A percentile compares a stretch with the other conserved stretches of the same genome.
Evolutionary conservation across 2,329 filamentous ascomycete species (phyloP).

Genomic region (Xylariaceae sp.): DNA sequence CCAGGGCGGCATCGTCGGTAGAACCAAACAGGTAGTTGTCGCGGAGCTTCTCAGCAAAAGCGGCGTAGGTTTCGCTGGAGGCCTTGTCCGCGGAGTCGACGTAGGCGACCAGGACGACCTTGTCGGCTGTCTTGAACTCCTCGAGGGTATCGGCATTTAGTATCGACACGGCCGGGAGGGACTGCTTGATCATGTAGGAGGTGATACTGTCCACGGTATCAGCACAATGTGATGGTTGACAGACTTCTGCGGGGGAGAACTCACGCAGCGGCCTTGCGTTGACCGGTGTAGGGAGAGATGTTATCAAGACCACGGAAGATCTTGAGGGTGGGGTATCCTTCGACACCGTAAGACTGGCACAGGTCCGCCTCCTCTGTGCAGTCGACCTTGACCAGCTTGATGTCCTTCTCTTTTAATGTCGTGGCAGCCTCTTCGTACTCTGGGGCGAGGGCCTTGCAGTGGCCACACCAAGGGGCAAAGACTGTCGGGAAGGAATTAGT

Average conservation of each 20-base stretch:
- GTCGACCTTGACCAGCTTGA: constrained; percentile 81
- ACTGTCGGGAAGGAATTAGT: constrained; percentile 48
- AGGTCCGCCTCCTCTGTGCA: constrained; percentile 93
- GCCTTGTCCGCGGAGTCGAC: constrained; percentile 74
- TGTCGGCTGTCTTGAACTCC: constrained; percentile 97
- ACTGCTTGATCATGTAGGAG: constrained; percentile 97
- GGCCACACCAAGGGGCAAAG: constrained; percentile 94
- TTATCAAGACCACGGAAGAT: constrained; percentile 90
- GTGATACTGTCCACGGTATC: constrained; percentile 45
- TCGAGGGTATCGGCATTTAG: constrained; percentile 78
- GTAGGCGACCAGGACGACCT: constrained; percentile 91
- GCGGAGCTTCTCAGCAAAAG: constrained; percentile 68
- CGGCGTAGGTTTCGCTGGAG: constrained; percentile 77
- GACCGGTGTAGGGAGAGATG: constrained; percentile 76
- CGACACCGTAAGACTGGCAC: constrained; percentile 83
- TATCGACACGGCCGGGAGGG: constrained; percentile 81
- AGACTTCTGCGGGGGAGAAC: constrained; percentile 25
- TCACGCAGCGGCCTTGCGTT: constrained; percentile 77
- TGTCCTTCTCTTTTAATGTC: constrained; percentile 79
- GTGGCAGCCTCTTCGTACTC: constrained; percentile 87
- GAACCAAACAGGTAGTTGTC: constrained; percentile 92
- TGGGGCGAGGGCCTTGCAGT: constrained; percentile 96
- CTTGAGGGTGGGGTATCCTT: constrained; percentile 98
- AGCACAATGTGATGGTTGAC: constrained; percentile 10
- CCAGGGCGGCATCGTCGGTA: constrained; percentile 74